Evolutionary conservation across 306 rosid genomes (phyloP), one percentile per base, ranked within the genome.

Genomic region (Begonia loranthoides): DNA sequence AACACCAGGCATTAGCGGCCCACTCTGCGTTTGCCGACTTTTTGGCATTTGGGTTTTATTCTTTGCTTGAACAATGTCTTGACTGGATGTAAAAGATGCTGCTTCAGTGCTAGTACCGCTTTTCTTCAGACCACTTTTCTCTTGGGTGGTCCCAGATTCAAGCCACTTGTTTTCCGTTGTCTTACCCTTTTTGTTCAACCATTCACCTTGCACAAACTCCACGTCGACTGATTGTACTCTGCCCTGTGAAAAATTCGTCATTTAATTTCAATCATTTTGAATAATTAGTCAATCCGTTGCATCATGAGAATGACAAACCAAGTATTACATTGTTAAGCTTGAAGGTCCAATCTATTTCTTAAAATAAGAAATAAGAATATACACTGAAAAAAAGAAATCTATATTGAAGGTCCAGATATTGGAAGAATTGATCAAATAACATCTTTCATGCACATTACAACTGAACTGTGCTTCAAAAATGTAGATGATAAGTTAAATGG

Each of bases 11-110:
- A 62, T 62, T 38, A 86, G 79, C 0, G 99, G 99, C 63, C 96
- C 99, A 71, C 96, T 86, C 57, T 66, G 86, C 45, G 93, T 68
- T 77, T 87, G 93, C 57, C 89, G 83, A 69, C 46, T 57, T 75
- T 72, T 83, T 51, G 43, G 62, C 54, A 66, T 40, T 50, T 73
- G 88, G 56, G 57, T 45, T 87, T 67, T 83, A 64, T 60, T 28
- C 71, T 63, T 87, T 54, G 76, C 54, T 50, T 56, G 61, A 51
- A 73, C 68, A 19, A 19, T 22, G 45, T 75, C 92, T 64, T 76
- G 80, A 50, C 77, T 74, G 24, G 69, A 59, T 41, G 75, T 51
- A 14, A 76, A 73, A 6, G 86, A 14, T 45, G 67, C 62, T 56
- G 78, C 70, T 58, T 68, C 92, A 46, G 59, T 41, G 61, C 36